Evolutionary conservation across 75 land plant species (phyloP), one percentile per base, ranked within the genome.

Genomic region (Picea sitchensis): DNA sequence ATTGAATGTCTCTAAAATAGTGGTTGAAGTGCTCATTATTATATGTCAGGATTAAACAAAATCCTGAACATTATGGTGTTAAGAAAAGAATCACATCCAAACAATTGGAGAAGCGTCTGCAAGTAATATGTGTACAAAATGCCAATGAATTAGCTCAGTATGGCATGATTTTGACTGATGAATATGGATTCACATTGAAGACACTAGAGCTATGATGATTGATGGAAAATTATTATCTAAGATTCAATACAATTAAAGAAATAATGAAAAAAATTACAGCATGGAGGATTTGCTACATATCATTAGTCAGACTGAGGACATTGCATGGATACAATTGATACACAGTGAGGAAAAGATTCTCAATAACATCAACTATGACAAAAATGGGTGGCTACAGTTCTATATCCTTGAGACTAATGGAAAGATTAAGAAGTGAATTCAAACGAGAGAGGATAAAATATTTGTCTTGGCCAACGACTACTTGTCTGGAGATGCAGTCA

Each of bases 21-120:
- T 97, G 99, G 99, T 85, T 97, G 76, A 97, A 93, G 78, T 91
- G 94, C 80, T 97, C 99, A 20, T 97, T 90, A 72, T 85, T 97
- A 84, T 97, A 91, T 84, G 91, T 97, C 56, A 82, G 98, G 80
- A 95, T 97, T 77, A 97, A 91, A 83, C 91, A 97, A 92, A 97
- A 93, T 80, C 99, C 99, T 56, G 91, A 87, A 63, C 90, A 90
- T 73, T 97, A 97, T 82, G 81, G 90, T 36, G 76, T 95, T 73
- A 85, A 89, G 60, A 87, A 83, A 76, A 88, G 81, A 23, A 84
- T 82, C 76, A 75, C 90, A 77, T 79, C 68, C 32, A 91, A 95
- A 31, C 82, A 77, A 47, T 80, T 91, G 34, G 99, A 97, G 72
- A 97, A 86, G 78, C 88, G 89, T 76, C 61, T 95, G 79, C 92